Evolutionary conservation across 306 rosid species (phyloP), one percentile per base, ranked within the genome.

Genomic region (Vicia sativa): DNA sequence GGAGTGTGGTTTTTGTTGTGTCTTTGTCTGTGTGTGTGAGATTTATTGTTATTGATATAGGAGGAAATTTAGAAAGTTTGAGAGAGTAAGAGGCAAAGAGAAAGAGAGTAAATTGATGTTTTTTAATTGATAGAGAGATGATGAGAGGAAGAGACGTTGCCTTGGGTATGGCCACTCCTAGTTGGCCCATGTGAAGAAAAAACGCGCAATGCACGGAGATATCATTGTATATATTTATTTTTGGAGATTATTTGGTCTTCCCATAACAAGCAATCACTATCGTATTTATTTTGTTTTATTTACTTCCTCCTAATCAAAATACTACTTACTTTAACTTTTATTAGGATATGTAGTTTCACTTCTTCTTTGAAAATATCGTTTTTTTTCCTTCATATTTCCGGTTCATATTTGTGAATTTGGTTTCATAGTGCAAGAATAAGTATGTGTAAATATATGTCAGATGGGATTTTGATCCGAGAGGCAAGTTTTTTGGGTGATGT

Each of bases 121-220:
- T 35, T 5, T 21, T 1, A 19, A 8, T 21, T 11, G 45, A 31
- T n/a, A 10, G 45, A 31, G 10, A 15, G 26, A 15, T 46, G 8
- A 46, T 15, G 37, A 54, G 56, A 54, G 43, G 52, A 35, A 68
- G 73, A 39, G 65, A 41, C 45, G 26, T 18, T 39, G 53, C 21
- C 19, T 64, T 14, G 8, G 59, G 23, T 34, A 43, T 73, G 79
- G 49, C 61, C 67, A 38, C 56, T 65, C 82, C 81, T 46, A 79
- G 64, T 57, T 85, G 93, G 76, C 81, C 89, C 91, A 81, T 88
- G 83, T 83, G 85, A 86, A 74, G 41, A 44, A 52, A 73, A 75
- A 67, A 78, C 72, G 60, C 67, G 52, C 50, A 74, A 53, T 43
- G 72, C 72, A 34, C 78, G 67, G 72, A 44, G 25, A 26, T 53